Evolutionary conservation across 495 filamentous ascomycete species (phyloP).

Genomic region (Umbilicaria muhlenbergii): DNA sequence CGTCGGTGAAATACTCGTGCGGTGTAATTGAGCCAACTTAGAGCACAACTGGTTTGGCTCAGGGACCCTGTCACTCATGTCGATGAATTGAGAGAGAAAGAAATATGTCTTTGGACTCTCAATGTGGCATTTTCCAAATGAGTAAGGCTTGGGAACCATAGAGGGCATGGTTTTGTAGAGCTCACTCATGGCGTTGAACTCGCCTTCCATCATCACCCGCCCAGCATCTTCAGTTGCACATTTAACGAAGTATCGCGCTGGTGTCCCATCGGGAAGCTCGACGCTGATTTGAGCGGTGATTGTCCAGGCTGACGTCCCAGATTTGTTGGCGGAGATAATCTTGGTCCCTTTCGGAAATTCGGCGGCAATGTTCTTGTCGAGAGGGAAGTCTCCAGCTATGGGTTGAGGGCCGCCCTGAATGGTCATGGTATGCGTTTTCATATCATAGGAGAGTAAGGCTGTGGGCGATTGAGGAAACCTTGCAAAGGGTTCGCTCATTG

Average conservation of each 20-base stretch:
- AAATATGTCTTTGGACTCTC: slow-evolving; percentile 23
- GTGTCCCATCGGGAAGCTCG: neutral
- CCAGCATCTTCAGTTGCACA: slow-evolving; percentile 16
- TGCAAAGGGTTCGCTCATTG: too few species aligned
- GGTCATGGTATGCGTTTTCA: too few species aligned
- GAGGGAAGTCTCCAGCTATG: slow-evolving; percentile 2
- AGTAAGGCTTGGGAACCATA: slow-evolving; percentile 30
- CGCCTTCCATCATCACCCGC: slow-evolving; percentile 22
- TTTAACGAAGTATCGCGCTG: neutral
- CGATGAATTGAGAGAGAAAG: slow-evolving; percentile 27
- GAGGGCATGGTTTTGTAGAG: slow-evolving; percentile 23
- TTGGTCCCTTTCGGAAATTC: slow-evolving; percentile 4
- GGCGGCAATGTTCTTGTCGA: slow-evolving; percentile 1
- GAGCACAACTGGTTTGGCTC: slow-evolving; percentile 24
- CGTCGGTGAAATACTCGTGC: slow-evolving; percentile 22
- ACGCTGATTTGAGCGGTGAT: slow-evolving; percentile 4
- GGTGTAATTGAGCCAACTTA: slow-evolving; percentile 26
- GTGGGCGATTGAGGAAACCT: too few species aligned
- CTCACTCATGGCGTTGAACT: slow-evolving; percentile 29
- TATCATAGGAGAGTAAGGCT: too few species aligned
- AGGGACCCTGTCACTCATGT: slow-evolving; percentile 22
- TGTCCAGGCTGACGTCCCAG: slow-evolving; percentile 4
- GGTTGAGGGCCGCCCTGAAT: too few species aligned
- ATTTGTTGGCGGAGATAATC: slow-evolving; percentile 2
- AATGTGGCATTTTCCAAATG: slow-evolving; percentile 24